These are phyloP conservation scores for Fusarium metavorans DNA, from an alignment of 2,329 filamentous ascomycete genomes.

Conservation along the genomic window DNA sequence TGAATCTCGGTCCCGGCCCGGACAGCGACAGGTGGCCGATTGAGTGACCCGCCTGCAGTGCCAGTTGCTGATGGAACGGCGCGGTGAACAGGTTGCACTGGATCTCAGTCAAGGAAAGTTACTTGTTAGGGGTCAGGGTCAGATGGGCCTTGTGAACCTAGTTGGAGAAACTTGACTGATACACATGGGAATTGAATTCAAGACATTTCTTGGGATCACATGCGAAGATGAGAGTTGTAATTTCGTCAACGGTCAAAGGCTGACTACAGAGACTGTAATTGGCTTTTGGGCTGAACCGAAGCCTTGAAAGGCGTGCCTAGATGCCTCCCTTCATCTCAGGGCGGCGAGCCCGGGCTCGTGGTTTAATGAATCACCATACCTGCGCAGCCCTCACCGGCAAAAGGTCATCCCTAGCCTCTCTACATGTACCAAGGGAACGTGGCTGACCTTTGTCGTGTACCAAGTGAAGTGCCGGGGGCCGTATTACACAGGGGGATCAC, in stretches of 20 bases:
- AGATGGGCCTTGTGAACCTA: constrained; percentile 13
- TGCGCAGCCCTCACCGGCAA: neutral
- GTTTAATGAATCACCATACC: constrained; percentile 41
- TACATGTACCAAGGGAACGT: constrained; percentile 12
- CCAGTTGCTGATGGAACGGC: constrained; percentile 17
- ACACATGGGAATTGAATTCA: neutral
- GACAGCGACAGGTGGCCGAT: constrained; percentile 10
- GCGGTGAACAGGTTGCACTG: constrained; percentile 25
- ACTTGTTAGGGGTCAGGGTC: constrained; percentile 1
- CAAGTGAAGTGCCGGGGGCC: neutral
- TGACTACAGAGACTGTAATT: constrained; percentile 14
- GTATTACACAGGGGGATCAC: constrained; percentile 27
- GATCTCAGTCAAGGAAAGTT: constrained; percentile 30
- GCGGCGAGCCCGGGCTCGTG: constrained; percentile 12
- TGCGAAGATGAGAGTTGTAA: constrained; percentile 18
- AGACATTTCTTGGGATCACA: constrained; percentile 27
- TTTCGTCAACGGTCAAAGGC: constrained; percentile 2
- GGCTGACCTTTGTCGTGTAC: constrained; percentile 4
- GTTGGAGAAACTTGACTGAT: constrained; percentile 27
- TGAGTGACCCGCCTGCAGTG: constrained; percentile 9
- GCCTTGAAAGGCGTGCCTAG: constrained; percentile 27
- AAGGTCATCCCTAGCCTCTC: constrained; percentile 9
- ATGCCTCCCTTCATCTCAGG: constrained; percentile 33
- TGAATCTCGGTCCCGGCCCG: constrained; percentile 11
- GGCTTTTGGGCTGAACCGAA: constrained; percentile 13